Evolutionary conservation across 805 yeast species (phyloP).

Genomic region (Ogataea thermomethanolica): DNA sequence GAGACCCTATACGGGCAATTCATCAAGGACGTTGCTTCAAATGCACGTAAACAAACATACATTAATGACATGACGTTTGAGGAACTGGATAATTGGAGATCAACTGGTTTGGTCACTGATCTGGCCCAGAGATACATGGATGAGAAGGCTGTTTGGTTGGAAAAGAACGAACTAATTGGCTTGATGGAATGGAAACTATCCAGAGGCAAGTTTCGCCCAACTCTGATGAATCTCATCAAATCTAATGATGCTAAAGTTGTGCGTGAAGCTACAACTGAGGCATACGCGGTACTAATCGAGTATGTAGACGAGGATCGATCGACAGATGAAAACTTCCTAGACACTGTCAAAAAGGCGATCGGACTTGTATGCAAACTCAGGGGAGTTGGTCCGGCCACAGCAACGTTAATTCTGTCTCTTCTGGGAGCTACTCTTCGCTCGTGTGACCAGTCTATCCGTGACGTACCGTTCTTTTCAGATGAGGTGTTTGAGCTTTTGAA

Average conservation of each 20-base stretch:
- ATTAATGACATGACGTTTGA: conserved; percentile 25
- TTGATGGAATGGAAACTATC: conserved; percentile 50
- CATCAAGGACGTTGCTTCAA: conserved; percentile 29
- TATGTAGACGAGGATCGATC: neutral
- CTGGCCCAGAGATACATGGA: conserved; percentile 27
- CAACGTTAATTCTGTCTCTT: conserved; percentile 41
- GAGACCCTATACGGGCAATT: conserved; percentile 28
- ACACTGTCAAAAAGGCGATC: conserved; percentile 26
- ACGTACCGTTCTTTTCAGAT: conserved; percentile 48
- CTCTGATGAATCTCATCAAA: conserved; percentile 38
- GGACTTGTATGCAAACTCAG: conserved; percentile 35
- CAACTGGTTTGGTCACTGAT: conserved; percentile 28
- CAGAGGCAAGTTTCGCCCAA: conserved; percentile 44
- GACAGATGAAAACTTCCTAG: conserved; percentile 18
- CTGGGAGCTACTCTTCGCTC: conserved; percentile 11
- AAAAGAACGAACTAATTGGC: conserved; percentile 38
- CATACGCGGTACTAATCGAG: conserved; percentile 18
- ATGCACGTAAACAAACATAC: conserved; percentile 13
- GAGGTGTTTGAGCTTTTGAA: conserved; percentile 40
- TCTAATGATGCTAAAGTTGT: conserved; percentile 36
- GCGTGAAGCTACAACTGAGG: conserved; percentile 31
- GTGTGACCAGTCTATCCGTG: neutral
- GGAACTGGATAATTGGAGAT: conserved; percentile 40
- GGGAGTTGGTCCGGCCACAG: conserved; percentile 53
- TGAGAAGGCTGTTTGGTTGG: conserved; percentile 20